phyloP scores from a whole-genome alignment of 2,329 filamentous ascomycete genomes.

The Penicillium crustosum region DNA sequence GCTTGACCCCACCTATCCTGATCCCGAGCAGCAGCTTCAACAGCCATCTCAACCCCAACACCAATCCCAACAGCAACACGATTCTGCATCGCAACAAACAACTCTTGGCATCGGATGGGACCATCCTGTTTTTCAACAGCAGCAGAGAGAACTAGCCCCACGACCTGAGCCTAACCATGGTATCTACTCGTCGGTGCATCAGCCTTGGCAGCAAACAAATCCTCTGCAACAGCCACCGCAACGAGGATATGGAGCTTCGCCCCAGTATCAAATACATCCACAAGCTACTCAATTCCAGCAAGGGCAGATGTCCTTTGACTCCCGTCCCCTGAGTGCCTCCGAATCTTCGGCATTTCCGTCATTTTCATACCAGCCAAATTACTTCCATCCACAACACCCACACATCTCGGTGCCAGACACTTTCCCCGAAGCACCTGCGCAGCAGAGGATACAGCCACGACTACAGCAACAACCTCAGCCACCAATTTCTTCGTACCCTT shows the following conservation, averaged over 20 bases:
- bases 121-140: conserved; percentile 37
- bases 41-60: conserved; percentile 26
- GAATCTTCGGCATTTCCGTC: conserved; percentile 36
- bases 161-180: conserved; percentile 33
- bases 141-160: conserved; percentile 26
- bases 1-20: conserved; percentile 36
- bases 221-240: conserved; percentile 32
- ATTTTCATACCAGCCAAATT: conserved; percentile 35
- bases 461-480: conserved; percentile 23
- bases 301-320: conserved; percentile 32
- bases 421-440: conserved; percentile 28
- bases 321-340: conserved; percentile 28
- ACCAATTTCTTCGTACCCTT: conserved; percentile 28
- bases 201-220: conserved; percentile 34
- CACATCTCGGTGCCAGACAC: conserved; percentile 28
- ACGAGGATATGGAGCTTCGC: conserved; percentile 28
- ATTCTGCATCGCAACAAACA: conserved; percentile 23
- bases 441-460: conserved; percentile 14
- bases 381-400: conserved; percentile 31
- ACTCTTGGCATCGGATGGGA: conserved; percentile 40
- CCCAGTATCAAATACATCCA: conserved; percentile 30
- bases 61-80: conserved; percentile 24
- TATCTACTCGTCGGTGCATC: conserved; percentile 34
- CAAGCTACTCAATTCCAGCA: conserved; percentile 35
- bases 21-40: conserved; percentile 29